Evolutionary conservation across 495 filamentous ascomycete genomes (phyloP), one percentile per base, ranked within the genome.

Genomic region (Neurospora terricola): DNA sequence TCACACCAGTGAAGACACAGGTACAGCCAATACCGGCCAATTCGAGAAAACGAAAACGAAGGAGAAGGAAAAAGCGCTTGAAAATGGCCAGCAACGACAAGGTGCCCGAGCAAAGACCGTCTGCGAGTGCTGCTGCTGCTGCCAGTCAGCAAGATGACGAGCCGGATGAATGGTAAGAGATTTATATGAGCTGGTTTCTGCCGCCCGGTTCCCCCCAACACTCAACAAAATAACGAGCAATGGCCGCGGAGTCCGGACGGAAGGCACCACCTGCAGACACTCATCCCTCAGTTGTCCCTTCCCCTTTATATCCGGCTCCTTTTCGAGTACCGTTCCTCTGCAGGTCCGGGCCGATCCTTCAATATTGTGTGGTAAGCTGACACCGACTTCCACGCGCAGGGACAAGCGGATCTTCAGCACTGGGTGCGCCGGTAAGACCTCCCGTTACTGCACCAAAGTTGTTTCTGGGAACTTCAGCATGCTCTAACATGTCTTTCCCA

Each of bases 331-430:
- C 21, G 54, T 30, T 34, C 54, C 12, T 66, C 54, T 34, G 54
- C 54, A 18, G 27, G 54, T 18, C 54, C 12, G 54, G 54, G 1
- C 54, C 14, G 54, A 4, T 66, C 23, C 27, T 34, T 62, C 23
- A 68, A 45, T 45, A 14, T 45, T 39, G 70, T n/a, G 70, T 16
- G 59, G n/a, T 54, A 59, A 36, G 71, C 75, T 77, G 59, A 66
- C 54, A 76, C 70, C 68, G 66, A 71, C 37, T 72, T 48, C 38
- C 59, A 39, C 37, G 48, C 73, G 75, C 77, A 86, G 85, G 85
- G 94, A 99, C 84, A 95, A 98, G 88, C 88, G 96, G 77, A 99
- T 99, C 78, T 96, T 93, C 84, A 97, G 94, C 82, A 98, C 96
- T 6, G 96, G 96, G 38, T 99, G 96, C 77, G 88, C 95, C 80